Evolutionary conservation across 768 basidiomycete genomes (phyloP), one percentile per base, ranked within the genome.

Genomic region (Multifurca ochricompacta): DNA sequence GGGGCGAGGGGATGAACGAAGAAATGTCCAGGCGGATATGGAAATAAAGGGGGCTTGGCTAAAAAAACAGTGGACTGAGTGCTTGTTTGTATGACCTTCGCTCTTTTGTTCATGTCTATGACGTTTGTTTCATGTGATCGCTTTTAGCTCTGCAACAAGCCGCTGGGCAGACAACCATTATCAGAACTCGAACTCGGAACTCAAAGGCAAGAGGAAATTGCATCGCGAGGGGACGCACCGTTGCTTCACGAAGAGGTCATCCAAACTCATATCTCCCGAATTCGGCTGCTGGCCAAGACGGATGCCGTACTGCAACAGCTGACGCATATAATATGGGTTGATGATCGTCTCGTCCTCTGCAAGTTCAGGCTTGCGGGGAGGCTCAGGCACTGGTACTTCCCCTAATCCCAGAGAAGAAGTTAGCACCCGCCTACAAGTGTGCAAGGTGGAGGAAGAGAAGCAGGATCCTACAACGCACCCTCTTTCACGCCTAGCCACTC

Each of bases 251-350:
- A 74, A 71, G 59, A 78, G 71, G 34, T 72, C 68, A 13, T 48
- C 48, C 35, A 40, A 42, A 35, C 44, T 44, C 51, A 48, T 45
- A 34, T 55, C 54, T 16, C 32, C 51, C 34, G 49, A 50, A 18
- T 60, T 55, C 31, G 64, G 62, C 50, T 52, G 51, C n/a, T 65
- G 70, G 13, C 84, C 83, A 3, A 85, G 72, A 51, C 72, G 75
- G 57, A 90, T 82, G 7, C 85, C 85, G 64, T 89, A 87, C 55
- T 78, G 48, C 10, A 90, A 70, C 43, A 90, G 66, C 62, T 90
- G 87, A 50, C 72, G 71, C 87, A 90, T 89, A 68, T 85, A 89
- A 65, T 84, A 79, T 3, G 85, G 83, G 59, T 82, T 85, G 63
- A 90, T 89, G 49, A 89, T 73, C 0, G 83, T 81, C 65, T 89